phyloP scores from a whole-genome alignment of 106 monocot genomes.

The Agapanthus africanus region DNA sequence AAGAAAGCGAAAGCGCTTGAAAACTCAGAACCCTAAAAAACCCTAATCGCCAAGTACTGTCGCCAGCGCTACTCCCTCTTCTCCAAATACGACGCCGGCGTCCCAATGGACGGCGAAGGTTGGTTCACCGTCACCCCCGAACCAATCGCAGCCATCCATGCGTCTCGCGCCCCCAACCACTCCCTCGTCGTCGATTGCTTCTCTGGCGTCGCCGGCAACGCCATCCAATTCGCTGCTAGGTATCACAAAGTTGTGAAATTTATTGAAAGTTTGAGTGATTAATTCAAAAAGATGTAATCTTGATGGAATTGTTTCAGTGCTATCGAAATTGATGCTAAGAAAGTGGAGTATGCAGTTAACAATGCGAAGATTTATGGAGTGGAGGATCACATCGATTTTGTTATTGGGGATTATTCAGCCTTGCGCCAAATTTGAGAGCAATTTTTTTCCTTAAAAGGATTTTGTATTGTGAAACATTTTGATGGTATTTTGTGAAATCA shows the following conservation, averaged over 20 bases:
- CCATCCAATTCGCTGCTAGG: conserved; percentile 73
- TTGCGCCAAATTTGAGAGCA: conserved; percentile 57
- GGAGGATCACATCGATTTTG: conserved; percentile 56
- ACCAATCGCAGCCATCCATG: conserved; percentile 50
- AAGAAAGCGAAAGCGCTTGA: too few relatives aligned
- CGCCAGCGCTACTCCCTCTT: conserved; percentile 63
- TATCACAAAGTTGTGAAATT: too few relatives aligned
- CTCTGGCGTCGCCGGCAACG: conserved; percentile 68
- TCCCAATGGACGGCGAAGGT: conserved; percentile 74
- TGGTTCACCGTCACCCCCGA: conserved; percentile 92
- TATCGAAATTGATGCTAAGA: conserved; percentile 58
- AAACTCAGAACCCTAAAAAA: too few relatives aligned
- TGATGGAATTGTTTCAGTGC: conserved; percentile 27
- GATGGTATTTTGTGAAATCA: too few relatives aligned
- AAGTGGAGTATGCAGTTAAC: conserved; percentile 33
- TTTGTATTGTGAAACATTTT: too few relatives aligned
- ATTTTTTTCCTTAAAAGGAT: too few relatives aligned
- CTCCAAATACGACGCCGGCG: conserved; percentile 56
- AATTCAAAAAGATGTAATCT: background rate
- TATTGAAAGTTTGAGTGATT: background rate
- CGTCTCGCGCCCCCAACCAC: conserved; percentile 23
- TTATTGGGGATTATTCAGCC: conserved; percentile 64
- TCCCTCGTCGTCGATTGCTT: conserved; percentile 63
- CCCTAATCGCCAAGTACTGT: too few relatives aligned
- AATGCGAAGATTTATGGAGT: conserved; percentile 71